Percentiles rank a stretch among this genome's conserved stretches.
phyloP scores from a whole-genome alignment of 768 basidiomycete genomes.

The Boletus vinaceobasis region DNA sequence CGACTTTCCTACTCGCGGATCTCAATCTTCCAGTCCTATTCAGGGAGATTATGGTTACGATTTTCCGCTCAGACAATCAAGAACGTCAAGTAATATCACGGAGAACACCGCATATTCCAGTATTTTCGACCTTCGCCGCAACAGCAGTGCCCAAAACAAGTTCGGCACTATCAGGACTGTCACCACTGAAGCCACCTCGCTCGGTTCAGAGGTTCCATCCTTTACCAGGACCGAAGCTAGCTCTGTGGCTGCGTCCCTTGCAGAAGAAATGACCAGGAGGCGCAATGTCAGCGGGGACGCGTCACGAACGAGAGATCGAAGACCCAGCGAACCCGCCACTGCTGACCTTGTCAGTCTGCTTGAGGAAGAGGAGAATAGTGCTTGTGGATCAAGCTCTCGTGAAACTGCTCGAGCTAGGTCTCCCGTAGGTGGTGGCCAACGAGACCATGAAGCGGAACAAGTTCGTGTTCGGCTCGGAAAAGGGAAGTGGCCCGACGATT shows the following conservation, averaged over 20 bases:
- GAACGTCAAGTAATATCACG: conserved; percentile 59
- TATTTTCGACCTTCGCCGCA: conserved; percentile 51
- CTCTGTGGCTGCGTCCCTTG: conserved; percentile 49
- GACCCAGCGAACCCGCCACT: conserved; percentile 57
- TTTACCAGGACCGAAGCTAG: conserved; percentile 64
- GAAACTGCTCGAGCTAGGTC: conserved; percentile 25
- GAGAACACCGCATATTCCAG: conserved; percentile 59
- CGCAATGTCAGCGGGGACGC: conserved; percentile 26
- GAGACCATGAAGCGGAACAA: conserved; percentile 30
- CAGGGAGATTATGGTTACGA: conserved; percentile 32
- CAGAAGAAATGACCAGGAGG: conserved; percentile 40
- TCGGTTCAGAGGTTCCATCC: conserved; percentile 56
- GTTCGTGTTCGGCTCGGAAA: conserved; percentile 59
- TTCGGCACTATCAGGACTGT: conserved; percentile 81
- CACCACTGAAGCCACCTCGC: conserved; percentile 76
- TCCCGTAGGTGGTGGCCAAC: conserved; percentile 18
- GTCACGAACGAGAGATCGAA: conserved; percentile 49
- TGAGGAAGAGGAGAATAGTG: conserved; percentile 61
- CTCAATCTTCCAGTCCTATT: conserved; percentile 34
- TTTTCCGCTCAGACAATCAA: conserved; percentile 52
- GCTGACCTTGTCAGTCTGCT: conserved; percentile 65
- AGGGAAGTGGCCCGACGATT: conserved; percentile 83
- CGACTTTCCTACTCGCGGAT: conserved; percentile 34
- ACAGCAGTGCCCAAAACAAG: conserved; percentile 48
- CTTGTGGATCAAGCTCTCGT: conserved; percentile 47